A percentile compares a stretch with the other conserved stretches of the same genome.
These are phyloP conservation scores for Casuarina glauca DNA, from an alignment of 306 rosid genomes.

Conservation along the genomic window DNA sequence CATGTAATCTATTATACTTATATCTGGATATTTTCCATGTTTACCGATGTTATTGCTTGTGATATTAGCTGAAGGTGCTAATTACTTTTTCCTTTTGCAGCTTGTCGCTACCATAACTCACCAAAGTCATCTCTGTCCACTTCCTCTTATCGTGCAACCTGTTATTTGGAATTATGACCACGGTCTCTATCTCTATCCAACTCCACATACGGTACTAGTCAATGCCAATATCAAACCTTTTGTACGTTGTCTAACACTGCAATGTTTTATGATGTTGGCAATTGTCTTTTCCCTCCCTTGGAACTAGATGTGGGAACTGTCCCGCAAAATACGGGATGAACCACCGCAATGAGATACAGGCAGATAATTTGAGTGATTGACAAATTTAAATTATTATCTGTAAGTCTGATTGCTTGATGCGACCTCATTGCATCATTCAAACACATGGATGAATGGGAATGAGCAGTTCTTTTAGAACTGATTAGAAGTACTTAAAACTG, in stretches of 20 bases:
- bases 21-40: constrained; percentile 19
- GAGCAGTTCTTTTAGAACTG: not conserved
- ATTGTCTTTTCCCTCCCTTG: not conserved
- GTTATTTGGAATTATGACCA: constrained; percentile 94
- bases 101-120: constrained; percentile 95
- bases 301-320: not conserved
- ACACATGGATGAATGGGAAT: not conserved
- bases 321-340: not conserved
- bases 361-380: not conserved
- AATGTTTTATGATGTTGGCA: constrained; percentile 4
- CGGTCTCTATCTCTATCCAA: constrained; percentile 82
- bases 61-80: constrained; percentile 21
- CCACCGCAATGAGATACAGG: not conserved
- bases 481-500: not conserved
- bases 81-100: constrained; percentile 53
- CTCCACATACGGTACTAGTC: constrained; percentile 79
- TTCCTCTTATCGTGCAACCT: constrained; percentile 75
- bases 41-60: not conserved
- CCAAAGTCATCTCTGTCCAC: constrained; percentile 97
- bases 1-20: constrained; percentile 54
- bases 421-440: not conserved
- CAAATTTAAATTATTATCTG: not conserved
- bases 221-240: not conserved
- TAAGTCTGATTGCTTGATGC: not conserved
- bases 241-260: not conserved